Evolutionary conservation across 768 basidiomycete species (phyloP).

Genomic region (Rubroboletus pulcherrimus): DNA sequence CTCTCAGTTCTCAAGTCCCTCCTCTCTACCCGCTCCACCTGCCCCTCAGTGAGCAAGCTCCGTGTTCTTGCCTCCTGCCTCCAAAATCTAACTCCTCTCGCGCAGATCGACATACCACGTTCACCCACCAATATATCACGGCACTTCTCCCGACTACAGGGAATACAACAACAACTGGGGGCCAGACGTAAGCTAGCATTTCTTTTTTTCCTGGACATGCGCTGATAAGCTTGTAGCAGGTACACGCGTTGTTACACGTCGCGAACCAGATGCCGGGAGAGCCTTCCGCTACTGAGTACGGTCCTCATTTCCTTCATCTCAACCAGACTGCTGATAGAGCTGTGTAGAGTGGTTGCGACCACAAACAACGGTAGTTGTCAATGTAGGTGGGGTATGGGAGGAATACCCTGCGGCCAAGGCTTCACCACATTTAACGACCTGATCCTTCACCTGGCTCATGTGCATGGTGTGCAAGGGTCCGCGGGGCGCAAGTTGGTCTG

Average conservation of each 20-base stretch:
- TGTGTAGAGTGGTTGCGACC: not conserved
- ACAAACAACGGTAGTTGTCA: not conserved
- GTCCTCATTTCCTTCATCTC: not conserved
- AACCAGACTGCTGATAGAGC: not conserved
- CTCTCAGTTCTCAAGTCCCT: too few species aligned
- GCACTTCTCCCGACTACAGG: fast-evolving
- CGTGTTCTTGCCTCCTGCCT: too few species aligned
- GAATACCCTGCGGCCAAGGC: not conserved
- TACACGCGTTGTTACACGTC: not conserved
- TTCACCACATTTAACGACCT: slow-evolving; percentile 1
- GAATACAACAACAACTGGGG: slow-evolving; percentile 1
- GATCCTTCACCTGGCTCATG: not conserved
- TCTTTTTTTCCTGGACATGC: too few species aligned
- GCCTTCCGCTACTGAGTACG: not conserved
- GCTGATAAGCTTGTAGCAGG: slow-evolving; percentile 4
- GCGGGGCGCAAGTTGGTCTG: not conserved
- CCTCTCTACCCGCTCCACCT: not conserved
- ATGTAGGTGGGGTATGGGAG: slow-evolving; percentile 7
- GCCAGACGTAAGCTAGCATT: not conserved
- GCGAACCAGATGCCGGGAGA: not conserved
- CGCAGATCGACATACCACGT: not conserved
- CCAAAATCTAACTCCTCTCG: not conserved
- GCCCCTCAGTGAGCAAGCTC: not conserved
- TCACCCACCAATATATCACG: not conserved
- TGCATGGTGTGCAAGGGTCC: slow-evolving; percentile 3